Evolutionary conservation across 1,284 basidiomycete species (phyloP).

Genomic region (Trichosporon sp.): DNA sequence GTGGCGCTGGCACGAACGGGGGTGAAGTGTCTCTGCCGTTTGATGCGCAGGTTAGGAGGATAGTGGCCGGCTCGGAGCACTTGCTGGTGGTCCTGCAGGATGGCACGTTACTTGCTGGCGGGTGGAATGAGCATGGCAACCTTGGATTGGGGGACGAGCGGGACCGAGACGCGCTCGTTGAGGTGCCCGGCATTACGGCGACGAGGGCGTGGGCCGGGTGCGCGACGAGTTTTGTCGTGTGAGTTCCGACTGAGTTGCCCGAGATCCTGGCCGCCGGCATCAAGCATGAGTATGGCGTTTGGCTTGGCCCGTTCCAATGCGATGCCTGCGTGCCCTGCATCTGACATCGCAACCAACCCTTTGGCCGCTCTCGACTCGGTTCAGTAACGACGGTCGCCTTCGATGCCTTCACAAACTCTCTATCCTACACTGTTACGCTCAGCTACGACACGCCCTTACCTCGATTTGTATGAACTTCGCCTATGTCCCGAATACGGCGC

Average conservation of each 20-base stretch:
- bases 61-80: constrained; percentile 80
- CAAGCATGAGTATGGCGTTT: background rate
- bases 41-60: constrained; percentile 20
- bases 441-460: no score
- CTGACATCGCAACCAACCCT: no score
- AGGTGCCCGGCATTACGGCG: constrained; percentile 17
- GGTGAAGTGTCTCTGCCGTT: background rate
- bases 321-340: no score
- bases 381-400: no score
- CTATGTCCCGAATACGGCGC: no score
- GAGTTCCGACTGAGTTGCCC: background rate
- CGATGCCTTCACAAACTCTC: no score
- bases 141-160: constrained; percentile 67
- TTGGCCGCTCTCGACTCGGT: no score
- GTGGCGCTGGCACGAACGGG: background rate
- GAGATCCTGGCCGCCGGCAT: no score
- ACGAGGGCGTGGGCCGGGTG: constrained; percentile 27
- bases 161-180: constrained; percentile 59
- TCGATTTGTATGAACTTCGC: no score
- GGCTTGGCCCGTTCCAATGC: no score
- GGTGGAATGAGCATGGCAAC: constrained; percentile 96
- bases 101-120: constrained; percentile 63
- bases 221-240: constrained; percentile 24
- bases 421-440: no score
- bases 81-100: constrained; percentile 66